Evolutionary conservation across 2,329 filamentous ascomycete genomes (phyloP).

Genomic region (Epichloe amarillans): DNA sequence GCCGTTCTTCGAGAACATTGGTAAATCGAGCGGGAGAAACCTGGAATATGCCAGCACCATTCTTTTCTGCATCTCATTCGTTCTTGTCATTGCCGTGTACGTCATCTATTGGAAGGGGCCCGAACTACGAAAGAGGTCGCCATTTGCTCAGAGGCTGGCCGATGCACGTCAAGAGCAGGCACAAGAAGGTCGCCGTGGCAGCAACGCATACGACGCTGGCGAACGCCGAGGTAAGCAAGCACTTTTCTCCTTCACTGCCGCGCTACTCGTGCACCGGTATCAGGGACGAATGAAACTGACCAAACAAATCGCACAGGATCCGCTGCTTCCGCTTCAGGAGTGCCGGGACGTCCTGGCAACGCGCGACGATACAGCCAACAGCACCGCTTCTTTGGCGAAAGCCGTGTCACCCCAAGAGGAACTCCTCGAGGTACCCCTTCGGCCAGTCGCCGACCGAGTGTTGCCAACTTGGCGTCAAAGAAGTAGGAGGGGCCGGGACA

Average conservation of each 20-base stretch:
- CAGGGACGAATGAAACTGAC: too few species aligned
- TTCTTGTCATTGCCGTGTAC: conserved; percentile 51
- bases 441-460: conserved; percentile 20
- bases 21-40: conserved; percentile 29
- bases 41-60: conserved; percentile 51
- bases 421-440: conserved; percentile 25
- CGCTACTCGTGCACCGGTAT: too few species aligned
- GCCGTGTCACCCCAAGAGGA: conserved; percentile 23
- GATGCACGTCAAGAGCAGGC: conserved; percentile 21
- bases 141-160: conserved; percentile 51
- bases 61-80: conserved; percentile 45
- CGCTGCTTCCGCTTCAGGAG: conserved; percentile 12
- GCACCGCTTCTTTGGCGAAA: conserved; percentile 28
- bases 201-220: conserved; percentile 13
- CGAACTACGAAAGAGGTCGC: conserved; percentile 42
- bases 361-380: conserved; percentile 24
- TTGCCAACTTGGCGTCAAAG: conserved; percentile 7
- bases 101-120: conserved; percentile 55
- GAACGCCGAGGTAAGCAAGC: conserved; percentile 18
- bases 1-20: conserved; percentile 49
- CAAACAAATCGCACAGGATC: not conserved
- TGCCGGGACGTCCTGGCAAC: conserved; percentile 10
- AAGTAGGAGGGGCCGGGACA: conserved; percentile 1
- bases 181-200: conserved; percentile 17
- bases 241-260: too few species aligned